These are phyloP conservation scores for Starmerella vitae DNA, from an alignment of 805 yeast species.

Conservation along the genomic window DNA sequence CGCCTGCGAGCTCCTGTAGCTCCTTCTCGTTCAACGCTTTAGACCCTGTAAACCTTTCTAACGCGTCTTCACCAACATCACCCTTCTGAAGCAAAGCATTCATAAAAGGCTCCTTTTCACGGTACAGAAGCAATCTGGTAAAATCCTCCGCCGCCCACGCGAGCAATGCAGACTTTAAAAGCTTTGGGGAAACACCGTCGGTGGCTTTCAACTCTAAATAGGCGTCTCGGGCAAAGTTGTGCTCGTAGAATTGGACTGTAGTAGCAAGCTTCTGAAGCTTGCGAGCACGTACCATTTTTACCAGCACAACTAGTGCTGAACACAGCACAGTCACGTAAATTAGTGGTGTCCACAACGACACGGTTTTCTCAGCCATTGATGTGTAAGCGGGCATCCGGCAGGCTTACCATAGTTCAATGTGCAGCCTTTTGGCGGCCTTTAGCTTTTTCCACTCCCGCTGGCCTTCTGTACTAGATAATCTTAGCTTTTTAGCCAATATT, in stretches of 20 bases:
- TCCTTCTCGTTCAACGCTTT: slow-evolving; percentile 70
- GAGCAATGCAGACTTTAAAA: slow-evolving; percentile 52
- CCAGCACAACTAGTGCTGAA: slow-evolving; percentile 52
- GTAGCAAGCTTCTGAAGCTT: slow-evolving; percentile 40
- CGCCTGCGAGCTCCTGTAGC: slow-evolving; percentile 57
- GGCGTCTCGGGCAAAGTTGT: slow-evolving; percentile 49
- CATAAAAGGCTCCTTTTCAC: slow-evolving; percentile 61
- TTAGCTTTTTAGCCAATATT: slow-evolving; percentile 9
- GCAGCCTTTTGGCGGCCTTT: slow-evolving; percentile 21
- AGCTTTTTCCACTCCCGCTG: slow-evolving; percentile 15
- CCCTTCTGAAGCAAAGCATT: slow-evolving; percentile 71
- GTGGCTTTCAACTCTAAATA: slow-evolving; percentile 45
- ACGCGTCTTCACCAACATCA: slow-evolving; percentile 78
- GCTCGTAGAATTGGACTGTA: slow-evolving; percentile 58
- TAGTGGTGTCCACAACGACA: slow-evolving; percentile 26
- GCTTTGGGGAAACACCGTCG: slow-evolving; percentile 59
- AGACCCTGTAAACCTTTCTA: slow-evolving; percentile 66
- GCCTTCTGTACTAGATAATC: slow-evolving; percentile 9
- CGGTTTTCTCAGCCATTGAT: slow-evolving; percentile 14
- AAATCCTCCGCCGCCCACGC: slow-evolving; percentile 78
- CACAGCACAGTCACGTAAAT: slow-evolving; percentile 59
- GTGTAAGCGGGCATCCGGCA: neutral
- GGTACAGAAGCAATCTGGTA: slow-evolving; percentile 66
- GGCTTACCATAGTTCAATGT: slow-evolving; percentile 52
- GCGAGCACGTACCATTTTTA: slow-evolving; percentile 51